Base-by-base conservation (phyloP, 805 yeast species). In the Saccharomycopsis sp. region DNA sequence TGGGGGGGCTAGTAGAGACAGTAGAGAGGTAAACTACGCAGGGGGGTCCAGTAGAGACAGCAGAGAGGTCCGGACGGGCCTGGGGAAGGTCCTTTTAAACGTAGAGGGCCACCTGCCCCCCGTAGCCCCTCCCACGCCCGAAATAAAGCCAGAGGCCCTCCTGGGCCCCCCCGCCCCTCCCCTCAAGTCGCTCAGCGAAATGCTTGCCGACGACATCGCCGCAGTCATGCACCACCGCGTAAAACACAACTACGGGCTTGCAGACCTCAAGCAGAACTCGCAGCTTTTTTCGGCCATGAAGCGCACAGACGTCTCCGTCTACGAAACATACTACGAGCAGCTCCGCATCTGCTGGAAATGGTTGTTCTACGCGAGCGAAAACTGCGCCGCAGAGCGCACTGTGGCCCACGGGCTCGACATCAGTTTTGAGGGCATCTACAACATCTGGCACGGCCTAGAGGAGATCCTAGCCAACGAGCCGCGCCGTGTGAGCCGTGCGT, bases 261-360 rank as follows among this genome's bases (percentile, higher is more conserved):
- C 86, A 65, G 82, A 89, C 44, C 40, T 60, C 34, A 18, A 57
- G 14, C 47, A 34, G 21, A 60, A 60, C 41, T 46, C 53, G 18
- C 52, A 60, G n/a, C 34, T 60, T 5, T 60, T 60, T 24, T 57
- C 61, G 3, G 24, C 47, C 18, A 79, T 79, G 52, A 73, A 71
- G 24, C 91, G 91, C 59, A 79, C 85, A 50, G 75, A 77, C 16
- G 74, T 88, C 24, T 72, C 84, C 44, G 89, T 81, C 61, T 74
- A 73, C 29, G 67, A 82, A 37, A 78, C 83, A 51, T 78, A 71
- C 57, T 75, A 75, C 55, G 72, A 74, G n/a, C 87, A 81, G 61
- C 72, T 86, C 53, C 75, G 86, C 61, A 85, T 89, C 64, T 86
- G 96, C 0, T 92, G 98, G 98, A 84, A 86, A 66, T 92, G 98